phyloP scores from a whole-genome alignment of 2,329 filamentous ascomycete genomes.

The Davidsoniella eucalypti region DNA sequence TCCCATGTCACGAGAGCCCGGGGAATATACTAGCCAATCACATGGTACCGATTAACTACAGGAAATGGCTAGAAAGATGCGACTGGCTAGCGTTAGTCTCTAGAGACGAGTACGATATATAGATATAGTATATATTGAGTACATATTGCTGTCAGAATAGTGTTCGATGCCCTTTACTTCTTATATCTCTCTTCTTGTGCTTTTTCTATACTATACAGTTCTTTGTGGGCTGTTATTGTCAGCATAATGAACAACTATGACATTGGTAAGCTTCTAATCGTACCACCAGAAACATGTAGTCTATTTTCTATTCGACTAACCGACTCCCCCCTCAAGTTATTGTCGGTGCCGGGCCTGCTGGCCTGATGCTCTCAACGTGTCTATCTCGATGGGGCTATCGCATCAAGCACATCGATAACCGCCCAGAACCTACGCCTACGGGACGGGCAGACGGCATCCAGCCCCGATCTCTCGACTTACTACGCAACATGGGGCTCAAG shows the following conservation, averaged over 20 bases:
- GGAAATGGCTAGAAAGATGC: too few relatives aligned
- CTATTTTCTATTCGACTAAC: conserved; percentile 15
- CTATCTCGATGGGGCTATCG: conserved; percentile 86
- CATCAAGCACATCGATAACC: conserved; percentile 89
- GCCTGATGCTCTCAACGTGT: conserved; percentile 73
- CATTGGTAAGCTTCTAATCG: conserved; percentile 22
- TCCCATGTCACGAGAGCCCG: too few relatives aligned
- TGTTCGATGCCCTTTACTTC: too few relatives aligned
- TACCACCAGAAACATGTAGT: conserved; percentile 1
- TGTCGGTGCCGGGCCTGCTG: conserved; percentile 76
- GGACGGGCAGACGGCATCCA: conserved; percentile 87
- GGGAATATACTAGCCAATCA: too few relatives aligned
- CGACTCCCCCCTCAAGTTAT: conserved; percentile 42
- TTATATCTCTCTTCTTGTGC: too few relatives aligned
- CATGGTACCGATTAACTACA: too few relatives aligned
- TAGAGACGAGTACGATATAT: too few relatives aligned
- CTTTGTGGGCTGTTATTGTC: too few relatives aligned
- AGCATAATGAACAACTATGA: conserved; percentile 22
- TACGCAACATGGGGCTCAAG: conserved; percentile 82
- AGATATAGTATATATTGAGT: too few relatives aligned
- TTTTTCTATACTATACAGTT: too few relatives aligned
- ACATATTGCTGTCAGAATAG: too few relatives aligned
- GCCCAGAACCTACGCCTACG: conserved; percentile 66
- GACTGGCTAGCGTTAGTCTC: too few relatives aligned
- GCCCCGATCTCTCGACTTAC: conserved; percentile 69